These are phyloP conservation scores for Phytophthora ramorum DNA, from an alignment of 352 stramenopile species.

Conservation along the genomic window DNA sequence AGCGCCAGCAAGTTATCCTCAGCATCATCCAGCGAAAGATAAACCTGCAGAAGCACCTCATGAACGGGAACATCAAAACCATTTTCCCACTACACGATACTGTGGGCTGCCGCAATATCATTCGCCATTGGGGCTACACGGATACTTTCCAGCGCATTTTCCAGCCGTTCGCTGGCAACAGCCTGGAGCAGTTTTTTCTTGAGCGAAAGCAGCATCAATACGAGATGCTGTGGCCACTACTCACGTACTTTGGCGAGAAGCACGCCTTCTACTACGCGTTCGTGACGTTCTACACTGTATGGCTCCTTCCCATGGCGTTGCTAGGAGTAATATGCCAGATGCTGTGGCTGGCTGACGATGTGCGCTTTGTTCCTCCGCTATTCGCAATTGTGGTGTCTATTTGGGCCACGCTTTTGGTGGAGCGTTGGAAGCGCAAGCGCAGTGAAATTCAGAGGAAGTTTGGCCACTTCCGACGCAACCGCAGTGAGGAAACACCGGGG, in stretches of 20 bases:
- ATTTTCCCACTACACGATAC: constrained; percentile 78
- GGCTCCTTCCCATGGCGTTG: constrained; percentile 67
- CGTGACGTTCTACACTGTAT: constrained; percentile 75
- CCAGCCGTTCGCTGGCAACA: constrained; percentile 60
- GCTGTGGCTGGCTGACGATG: constrained; percentile 40
- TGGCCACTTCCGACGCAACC: constrained; percentile 74
- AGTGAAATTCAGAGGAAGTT: constrained; percentile 82
- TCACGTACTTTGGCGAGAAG: constrained; percentile 87
- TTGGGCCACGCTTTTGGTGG: constrained; percentile 87
- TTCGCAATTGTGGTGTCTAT: constrained; percentile 84
- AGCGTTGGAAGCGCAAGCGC: constrained; percentile 92
- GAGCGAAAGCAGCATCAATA: constrained; percentile 73
- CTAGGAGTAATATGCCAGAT: constrained; percentile 58
- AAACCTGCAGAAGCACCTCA: constrained; percentile 66
- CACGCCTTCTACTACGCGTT: constrained; percentile 85
- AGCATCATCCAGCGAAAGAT: constrained; percentile 81
- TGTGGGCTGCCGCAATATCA: constrained; percentile 66
- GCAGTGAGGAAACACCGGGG: constrained; percentile 48
- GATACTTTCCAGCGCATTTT: constrained; percentile 49
- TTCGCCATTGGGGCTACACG: constrained; percentile 62
- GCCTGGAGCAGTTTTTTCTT: constrained; percentile 62
- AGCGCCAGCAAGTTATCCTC: constrained; percentile 78
- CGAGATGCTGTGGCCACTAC: constrained; percentile 80
- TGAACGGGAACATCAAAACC: constrained; percentile 54
- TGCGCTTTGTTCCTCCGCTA: constrained; percentile 49